These are phyloP conservation scores for Colletotrichum musae DNA, from an alignment of 2,329 filamentous ascomycete genomes.

Conservation along the genomic window DNA sequence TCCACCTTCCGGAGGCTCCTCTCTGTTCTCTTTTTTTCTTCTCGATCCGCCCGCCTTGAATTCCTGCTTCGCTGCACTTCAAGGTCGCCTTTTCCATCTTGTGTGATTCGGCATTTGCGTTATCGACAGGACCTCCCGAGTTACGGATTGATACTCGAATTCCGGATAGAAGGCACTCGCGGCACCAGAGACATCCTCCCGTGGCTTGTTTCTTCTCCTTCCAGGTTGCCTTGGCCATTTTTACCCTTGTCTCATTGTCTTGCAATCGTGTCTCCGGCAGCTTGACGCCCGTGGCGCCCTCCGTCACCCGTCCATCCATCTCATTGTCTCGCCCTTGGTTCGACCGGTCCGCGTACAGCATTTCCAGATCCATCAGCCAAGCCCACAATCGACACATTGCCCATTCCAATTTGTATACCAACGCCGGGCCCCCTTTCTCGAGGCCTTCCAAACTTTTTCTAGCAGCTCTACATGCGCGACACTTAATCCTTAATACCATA, in stretches of 20 bases:
- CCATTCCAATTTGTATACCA: slow-evolving; percentile 35
- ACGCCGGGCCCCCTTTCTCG: background rate
- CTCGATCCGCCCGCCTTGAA: slow-evolving; percentile 6
- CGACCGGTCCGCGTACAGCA: slow-evolving; percentile 37
- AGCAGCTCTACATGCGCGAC: slow-evolving; percentile 30
- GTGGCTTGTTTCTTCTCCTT: slow-evolving; percentile 1
- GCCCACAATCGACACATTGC: slow-evolving; percentile 25
- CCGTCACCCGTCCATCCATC: slow-evolving; percentile 17
- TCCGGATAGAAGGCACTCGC: too few relatives aligned
- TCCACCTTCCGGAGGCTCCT: slow-evolving; percentile 11
- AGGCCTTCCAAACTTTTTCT: slow-evolving; percentile 9
- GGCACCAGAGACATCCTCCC: slow-evolving; percentile 13
- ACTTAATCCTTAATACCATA: slow-evolving; percentile 42
- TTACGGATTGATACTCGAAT: too few relatives aligned
- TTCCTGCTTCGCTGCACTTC: slow-evolving; percentile 7
- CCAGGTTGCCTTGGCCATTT: background rate
- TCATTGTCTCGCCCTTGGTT: slow-evolving; percentile 39
- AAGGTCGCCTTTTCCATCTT: background rate
- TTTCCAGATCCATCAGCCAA: slow-evolving; percentile 33
- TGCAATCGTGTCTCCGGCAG: slow-evolving; percentile 40
- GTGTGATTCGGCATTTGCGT: slow-evolving; percentile 4
- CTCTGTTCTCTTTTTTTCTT: slow-evolving; percentile 14
- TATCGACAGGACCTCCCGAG: slow-evolving; percentile 5
- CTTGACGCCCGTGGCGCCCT: slow-evolving; percentile 27
- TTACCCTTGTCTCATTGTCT: slow-evolving; percentile 37